These are phyloP conservation scores for Plasmopara viticola DNA, from an alignment of 352 stramenopile genomes.

Conservation along the genomic window DNA sequence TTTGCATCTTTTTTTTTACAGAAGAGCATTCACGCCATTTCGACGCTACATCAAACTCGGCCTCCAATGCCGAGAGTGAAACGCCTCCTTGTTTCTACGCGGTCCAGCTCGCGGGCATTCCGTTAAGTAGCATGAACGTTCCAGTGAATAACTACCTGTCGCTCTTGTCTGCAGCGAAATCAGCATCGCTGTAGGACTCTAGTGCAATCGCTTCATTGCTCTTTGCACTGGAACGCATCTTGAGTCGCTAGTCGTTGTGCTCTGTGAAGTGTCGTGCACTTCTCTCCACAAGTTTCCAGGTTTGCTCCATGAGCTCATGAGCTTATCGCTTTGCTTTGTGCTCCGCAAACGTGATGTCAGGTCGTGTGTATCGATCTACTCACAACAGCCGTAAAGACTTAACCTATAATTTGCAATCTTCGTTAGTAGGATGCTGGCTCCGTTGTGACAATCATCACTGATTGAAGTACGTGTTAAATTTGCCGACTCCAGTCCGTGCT, in stretches of 20 bases:
- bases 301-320: not conserved
- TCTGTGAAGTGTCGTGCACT: not conserved
- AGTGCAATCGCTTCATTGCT: not conserved
- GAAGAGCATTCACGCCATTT: too few relatives aligned
- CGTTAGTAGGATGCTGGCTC: not conserved
- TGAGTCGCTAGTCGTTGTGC: not conserved
- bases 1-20: too few relatives aligned
- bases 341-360: not conserved
- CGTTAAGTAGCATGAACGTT: not conserved
- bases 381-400: not conserved
- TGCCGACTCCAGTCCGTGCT: not conserved
- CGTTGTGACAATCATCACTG: not conserved
- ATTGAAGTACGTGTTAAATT: too few relatives aligned
- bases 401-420: not conserved
- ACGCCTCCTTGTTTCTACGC: not conserved
- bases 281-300: not conserved
- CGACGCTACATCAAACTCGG: not conserved
- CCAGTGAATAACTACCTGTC: not conserved
- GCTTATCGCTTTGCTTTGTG: not conserved
- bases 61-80: not conserved
- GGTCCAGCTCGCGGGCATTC: not conserved
- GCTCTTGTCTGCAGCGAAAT: not conserved
- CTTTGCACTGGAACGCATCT: not conserved
- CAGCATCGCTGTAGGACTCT: not conserved
- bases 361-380: not conserved